phyloP scores from a whole-genome alignment of 805 yeast species.

The Cyberlindnera lachancei region DNA sequence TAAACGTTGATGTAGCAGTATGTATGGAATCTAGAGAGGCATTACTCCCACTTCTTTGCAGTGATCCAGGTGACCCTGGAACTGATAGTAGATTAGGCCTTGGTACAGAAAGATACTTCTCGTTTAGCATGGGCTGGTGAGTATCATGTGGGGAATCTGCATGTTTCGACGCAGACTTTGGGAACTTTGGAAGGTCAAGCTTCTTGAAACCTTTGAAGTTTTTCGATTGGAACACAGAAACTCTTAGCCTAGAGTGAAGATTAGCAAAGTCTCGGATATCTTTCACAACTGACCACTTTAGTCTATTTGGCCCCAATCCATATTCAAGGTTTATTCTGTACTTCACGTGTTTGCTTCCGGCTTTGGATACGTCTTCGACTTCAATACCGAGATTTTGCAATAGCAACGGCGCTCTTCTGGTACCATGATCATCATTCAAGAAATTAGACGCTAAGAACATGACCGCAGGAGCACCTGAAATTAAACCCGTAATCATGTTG shows the following conservation, averaged over 20 bases:
- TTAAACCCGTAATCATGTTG: constrained; percentile 43
- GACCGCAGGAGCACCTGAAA: constrained; percentile 68
- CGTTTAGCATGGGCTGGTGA: constrained; percentile 15
- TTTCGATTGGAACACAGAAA: constrained; percentile 36
- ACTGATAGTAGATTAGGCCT: not conserved
- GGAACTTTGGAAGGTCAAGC: constrained; percentile 31
- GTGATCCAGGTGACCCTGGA: not conserved
- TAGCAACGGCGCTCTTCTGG: constrained; percentile 75
- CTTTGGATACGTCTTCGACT: constrained; percentile 42
- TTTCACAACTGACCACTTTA: constrained; percentile 75
- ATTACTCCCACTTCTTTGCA: not conserved
- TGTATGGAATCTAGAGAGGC: constrained; percentile 2
- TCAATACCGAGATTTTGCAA: constrained; percentile 64
- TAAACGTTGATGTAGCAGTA: constrained; percentile 5
- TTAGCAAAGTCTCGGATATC: constrained; percentile 64
- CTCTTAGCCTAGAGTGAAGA: constrained; percentile 62
- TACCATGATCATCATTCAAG: constrained; percentile 67
- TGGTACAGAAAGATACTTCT: constrained; percentile 16
- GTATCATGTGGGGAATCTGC: constrained; percentile 1
- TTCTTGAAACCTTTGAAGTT: constrained; percentile 21
- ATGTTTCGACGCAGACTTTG: constrained; percentile 14
- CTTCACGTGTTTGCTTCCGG: constrained; percentile 26
- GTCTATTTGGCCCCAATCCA: constrained; percentile 73
- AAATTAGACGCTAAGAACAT: constrained; percentile 69
- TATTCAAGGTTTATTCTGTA: constrained; percentile 77